phyloP scores from a whole-genome alignment of 2,329 filamentous ascomycete genomes.

The Alternaria triticimaculans region DNA sequence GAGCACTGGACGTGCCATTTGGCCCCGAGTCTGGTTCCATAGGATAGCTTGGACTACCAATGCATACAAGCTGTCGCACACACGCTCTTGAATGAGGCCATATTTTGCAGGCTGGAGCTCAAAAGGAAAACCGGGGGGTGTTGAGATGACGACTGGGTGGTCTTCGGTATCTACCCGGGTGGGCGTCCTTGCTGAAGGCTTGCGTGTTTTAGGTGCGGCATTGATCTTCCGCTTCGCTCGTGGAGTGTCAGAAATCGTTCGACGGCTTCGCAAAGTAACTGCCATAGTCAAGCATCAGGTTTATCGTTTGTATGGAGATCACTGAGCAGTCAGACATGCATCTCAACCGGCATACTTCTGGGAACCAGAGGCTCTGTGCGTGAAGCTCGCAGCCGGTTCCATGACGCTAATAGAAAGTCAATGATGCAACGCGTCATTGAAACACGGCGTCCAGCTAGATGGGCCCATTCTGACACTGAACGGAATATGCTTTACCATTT shows the following conservation, averaged over 20 bases:
- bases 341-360: neutral
- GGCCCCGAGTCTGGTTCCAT: slow-evolving; percentile 79
- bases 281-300: neutral
- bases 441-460: neutral
- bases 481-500: neutral
- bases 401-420: neutral
- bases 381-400: neutral
- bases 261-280: slow-evolving; percentile 2
- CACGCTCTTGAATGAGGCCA: slow-evolving; percentile 83
- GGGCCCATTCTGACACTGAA: neutral
- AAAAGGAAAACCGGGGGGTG: slow-evolving; percentile 30
- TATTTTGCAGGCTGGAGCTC: slow-evolving; percentile 56
- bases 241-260: neutral
- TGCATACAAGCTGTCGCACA: slow-evolving; percentile 77
- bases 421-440: neutral
- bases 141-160: slow-evolving; percentile 14
- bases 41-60: slow-evolving; percentile 84
- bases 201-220: slow-evolving; percentile 10
- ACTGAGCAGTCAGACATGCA: neutral
- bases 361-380: neutral
- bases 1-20: slow-evolving; percentile 76
- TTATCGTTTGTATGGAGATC: neutral
- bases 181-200: neutral
- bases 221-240: neutral
- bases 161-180: slow-evolving; percentile 18